phyloP scores from a whole-genome alignment of 2,329 filamentous ascomycete genomes.

The Didymella exigua region DNA sequence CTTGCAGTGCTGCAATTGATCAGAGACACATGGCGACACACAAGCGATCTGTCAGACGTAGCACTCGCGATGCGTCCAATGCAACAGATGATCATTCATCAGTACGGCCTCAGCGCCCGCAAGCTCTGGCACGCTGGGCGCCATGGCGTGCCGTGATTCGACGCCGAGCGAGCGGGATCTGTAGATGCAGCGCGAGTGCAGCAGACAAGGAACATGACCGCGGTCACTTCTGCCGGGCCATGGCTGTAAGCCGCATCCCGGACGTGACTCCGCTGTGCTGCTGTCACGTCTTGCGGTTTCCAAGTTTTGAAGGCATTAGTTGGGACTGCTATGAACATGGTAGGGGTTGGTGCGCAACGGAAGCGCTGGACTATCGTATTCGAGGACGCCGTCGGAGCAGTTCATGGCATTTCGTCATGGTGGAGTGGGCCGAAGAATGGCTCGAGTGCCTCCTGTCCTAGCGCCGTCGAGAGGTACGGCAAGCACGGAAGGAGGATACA shows the following conservation, averaged over 20 bases:
- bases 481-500: conserved; percentile 25
- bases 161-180: conserved; percentile 19
- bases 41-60: conserved; percentile 18
- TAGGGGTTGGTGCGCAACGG: conserved; percentile 9
- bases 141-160: conserved; percentile 29
- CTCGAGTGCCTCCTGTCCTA: conserved; percentile 23
- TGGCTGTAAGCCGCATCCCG: conserved; percentile 18
- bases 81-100: conserved; percentile 21
- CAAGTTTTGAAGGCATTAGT: conserved; percentile 32
- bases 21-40: conserved; percentile 11
- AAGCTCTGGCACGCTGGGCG: conserved; percentile 14
- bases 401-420: conserved; percentile 32
- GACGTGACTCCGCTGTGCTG: conserved; percentile 23
- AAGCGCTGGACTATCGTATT: conserved; percentile 11
- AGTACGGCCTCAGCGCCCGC: conserved; percentile 4
- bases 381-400: conserved; percentile 20
- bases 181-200: conserved; percentile 18
- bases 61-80: conserved; percentile 9
- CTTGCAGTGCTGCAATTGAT: conserved; percentile 1
- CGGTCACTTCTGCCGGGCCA: conserved; percentile 3
- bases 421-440: conserved; percentile 29
- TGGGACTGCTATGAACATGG: conserved; percentile 23
- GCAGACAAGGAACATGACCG: conserved; percentile 12
- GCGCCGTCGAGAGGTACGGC: conserved; percentile 29
- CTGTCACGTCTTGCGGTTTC: conserved; percentile 20